Percentiles rank a stretch among this genome's conserved stretches.
phyloP scores from a whole-genome alignment of 345 rosid genomes.

The Erodium maritimum region DNA sequence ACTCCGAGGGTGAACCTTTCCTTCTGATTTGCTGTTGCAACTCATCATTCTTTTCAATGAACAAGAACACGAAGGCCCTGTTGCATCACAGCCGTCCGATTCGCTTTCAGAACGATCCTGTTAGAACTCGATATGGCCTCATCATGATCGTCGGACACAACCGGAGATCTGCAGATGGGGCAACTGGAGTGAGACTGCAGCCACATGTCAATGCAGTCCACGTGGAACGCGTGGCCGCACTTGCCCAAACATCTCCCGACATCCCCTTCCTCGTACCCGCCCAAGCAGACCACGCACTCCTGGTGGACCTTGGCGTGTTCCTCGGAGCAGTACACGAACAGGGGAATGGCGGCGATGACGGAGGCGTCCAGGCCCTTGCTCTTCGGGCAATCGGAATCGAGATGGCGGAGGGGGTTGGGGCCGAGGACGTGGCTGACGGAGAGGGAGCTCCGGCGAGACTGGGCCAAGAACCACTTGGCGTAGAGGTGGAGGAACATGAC shows the following conservation, averaged over 20 bases:
- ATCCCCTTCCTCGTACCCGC: conserved; percentile 48
- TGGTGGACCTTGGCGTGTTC: conserved; percentile 4
- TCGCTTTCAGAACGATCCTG: too few species aligned
- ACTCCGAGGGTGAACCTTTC: conserved; percentile 43
- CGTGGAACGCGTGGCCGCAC: conserved; percentile 69
- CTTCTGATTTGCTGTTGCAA: conserved; percentile 7
- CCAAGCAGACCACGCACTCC: conserved; percentile 70
- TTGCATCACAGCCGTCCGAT: too few species aligned
- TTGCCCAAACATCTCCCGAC: conserved; percentile 40
- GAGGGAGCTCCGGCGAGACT: conserved; percentile 24
- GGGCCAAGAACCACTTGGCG: conserved; percentile 56
- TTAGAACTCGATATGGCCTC: too few species aligned
- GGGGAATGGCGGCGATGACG: conserved; percentile 48
- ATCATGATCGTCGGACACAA: not conserved
- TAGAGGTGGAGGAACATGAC: conserved; percentile 75
- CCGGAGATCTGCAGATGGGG: not conserved
- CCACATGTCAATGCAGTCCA: conserved; percentile 84
- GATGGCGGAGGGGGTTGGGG: conserved; percentile 10
- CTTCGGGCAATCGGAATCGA: conserved; percentile 10
- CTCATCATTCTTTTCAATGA: conserved; percentile 65
- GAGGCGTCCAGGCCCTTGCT: conserved; percentile 50
- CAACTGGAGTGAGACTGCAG: conserved; percentile 31
- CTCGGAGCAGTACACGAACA: conserved; percentile 33
- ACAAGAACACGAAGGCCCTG: too few species aligned
- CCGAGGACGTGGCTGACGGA: conserved; percentile 18